Evolutionary conservation across 1,284 basidiomycete genomes (phyloP).

Genomic region (Cryptococcus sp.): DNA sequence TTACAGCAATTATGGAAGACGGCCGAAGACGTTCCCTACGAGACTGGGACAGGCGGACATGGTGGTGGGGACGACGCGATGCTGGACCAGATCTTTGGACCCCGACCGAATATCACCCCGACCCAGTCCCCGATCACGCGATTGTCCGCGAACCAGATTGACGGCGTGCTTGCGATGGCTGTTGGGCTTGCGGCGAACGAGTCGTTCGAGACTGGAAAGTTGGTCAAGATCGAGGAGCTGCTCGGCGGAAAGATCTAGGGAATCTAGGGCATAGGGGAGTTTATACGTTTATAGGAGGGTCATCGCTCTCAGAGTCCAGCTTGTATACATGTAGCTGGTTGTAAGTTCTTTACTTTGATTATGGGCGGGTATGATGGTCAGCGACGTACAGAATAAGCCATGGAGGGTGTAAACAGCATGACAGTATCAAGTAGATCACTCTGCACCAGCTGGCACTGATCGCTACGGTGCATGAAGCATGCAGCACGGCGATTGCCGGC

Average conservation of each 20-base stretch:
- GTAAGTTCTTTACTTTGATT: no score
- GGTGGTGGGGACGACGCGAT: conserved; percentile 60
- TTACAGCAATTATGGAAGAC: conserved; percentile 59
- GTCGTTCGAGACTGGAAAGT: conserved; percentile 59
- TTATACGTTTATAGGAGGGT: no score
- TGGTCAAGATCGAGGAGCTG: conserved; percentile 53
- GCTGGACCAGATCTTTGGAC: conserved; percentile 60
- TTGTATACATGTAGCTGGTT: no score
- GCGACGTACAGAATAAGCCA: no score
- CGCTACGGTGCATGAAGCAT: no score
- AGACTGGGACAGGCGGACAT: conserved; percentile 58
- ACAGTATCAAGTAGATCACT: no score
- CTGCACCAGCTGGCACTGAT: no score
- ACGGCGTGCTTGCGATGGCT: conserved; percentile 60
- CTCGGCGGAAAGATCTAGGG: conserved; percentile 35
- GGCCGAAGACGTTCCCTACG: conserved; percentile 56
- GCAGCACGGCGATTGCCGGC: no score
- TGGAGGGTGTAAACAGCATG: no score
- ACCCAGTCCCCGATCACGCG: conserved; percentile 58
- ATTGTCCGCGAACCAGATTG: conserved; percentile 58
- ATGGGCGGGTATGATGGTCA: no score
- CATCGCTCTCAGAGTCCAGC: no score
- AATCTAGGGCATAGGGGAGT: conserved; percentile 13
- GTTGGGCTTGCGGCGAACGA: conserved; percentile 61
- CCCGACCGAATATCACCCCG: conserved; percentile 52